Base-by-base conservation (phyloP, 2,329 filamentous ascomycete genomes). In the Colletotrichum graminicola region DNA sequence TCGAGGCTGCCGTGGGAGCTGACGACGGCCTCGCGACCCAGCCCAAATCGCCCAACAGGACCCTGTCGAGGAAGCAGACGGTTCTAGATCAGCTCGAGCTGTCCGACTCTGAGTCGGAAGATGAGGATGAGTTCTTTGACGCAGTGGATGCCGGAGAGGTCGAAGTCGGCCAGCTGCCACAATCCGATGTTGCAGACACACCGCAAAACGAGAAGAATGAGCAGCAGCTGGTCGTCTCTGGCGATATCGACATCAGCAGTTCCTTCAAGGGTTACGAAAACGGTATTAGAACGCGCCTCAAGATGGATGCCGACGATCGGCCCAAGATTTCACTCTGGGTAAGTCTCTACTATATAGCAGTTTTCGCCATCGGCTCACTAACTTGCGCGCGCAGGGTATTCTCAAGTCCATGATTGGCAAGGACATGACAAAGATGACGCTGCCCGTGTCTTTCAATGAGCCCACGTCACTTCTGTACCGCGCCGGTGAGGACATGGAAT, bases 391-490 rank as follows among this genome's bases (percentile, higher is more conserved):
- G 36, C 74, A 98, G 95, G 92, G 93, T 75, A 98, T 99, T 76
- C 85, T 99, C 74, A 99, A 98, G 84, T 98, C 95, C 29, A 98
- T 99, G 96, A 97, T 99, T 82, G 96, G 96, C 74, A 98, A 99
- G 81, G 96, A 99, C 79, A 98, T 99, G 96, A 98, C 96, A 47
- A 98, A 97, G 85, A 99, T 99, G 95, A 98, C 96, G 0, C 85
- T 99, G 26, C 96, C 96, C 0, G 96, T 99, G 2, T 97, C 96
- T 0, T 98, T 99, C 85, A 99, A 99, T 82, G 96, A 99, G 81
- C 96, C 96, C 0, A 99, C 96, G 0, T 98, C 96, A 7, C 85
- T 99, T 16, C 88, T 99, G 11, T 96, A 98, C 81, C 93, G 96
- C 79, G 95, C 97, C 54, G 94, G 94, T 6, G 96, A 99, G 83